Evolutionary conservation across 2,329 filamentous ascomycete genomes (phyloP), one percentile per base, ranked within the genome.

Genomic region (Chaetomium sp.): DNA sequence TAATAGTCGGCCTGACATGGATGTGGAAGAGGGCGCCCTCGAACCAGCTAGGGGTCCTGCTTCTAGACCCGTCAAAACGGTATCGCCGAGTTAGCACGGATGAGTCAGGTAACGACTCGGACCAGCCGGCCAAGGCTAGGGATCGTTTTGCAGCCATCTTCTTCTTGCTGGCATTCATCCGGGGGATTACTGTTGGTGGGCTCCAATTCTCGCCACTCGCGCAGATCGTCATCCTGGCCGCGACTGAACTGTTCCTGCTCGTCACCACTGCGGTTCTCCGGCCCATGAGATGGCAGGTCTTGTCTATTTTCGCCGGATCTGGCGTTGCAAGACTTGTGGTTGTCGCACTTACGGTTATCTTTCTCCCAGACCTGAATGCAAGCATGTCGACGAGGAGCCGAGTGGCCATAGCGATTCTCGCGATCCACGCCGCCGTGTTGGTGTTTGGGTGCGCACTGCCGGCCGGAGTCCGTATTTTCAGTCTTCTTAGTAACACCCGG

Each of bases 161-260:
- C 57, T 59, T 59, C n/a, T n/a, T 29, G 42, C 10, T 59, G n/a
- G 42, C 27, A 1, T 50, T 59, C 3, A 19, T 27, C 3, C 25
- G 57, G 3, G 57, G 57, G 10, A 13, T 35, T n/a, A 45, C 57
- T 10, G 29, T 49, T n/a, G 57, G 57, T 13, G 57, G 57, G 27
- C 8, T 59, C 19, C 57, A 59, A 29, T 59, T 59, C 57, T 50
- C 57, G n/a, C 57, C 57, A 4, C 57, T 59, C 27, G 27, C 57
- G 19, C 57, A 59, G 42, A 45, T 59, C 7, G n/a, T 50, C n/a
- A 29, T 10, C 10, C 42, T 59, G 8, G 57, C 57, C 27, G 27
- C 5, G 8, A 35, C 29, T 16, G 57, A 59, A 25, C 29, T 59
- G 57, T 27, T n/a, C n/a, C 45, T 59, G 27, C 57, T 59, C 27